phyloP scores from a whole-genome alignment of 495 filamentous ascomycete species.

The Penicillium paxilli region DNA sequence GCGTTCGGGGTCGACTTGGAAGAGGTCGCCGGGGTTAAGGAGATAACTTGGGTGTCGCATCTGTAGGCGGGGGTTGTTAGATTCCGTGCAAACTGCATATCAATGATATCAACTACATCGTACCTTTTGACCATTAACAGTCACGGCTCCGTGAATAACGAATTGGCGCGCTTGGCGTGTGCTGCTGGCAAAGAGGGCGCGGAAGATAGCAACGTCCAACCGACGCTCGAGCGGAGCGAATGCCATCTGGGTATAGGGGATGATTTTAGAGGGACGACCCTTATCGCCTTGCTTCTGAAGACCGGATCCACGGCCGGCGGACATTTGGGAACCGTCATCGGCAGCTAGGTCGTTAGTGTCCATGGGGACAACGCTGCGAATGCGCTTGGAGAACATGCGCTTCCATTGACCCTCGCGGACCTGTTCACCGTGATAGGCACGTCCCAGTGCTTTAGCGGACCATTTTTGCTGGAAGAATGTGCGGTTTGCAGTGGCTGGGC shows the following conservation, averaged over 20 bases:
- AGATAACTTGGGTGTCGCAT: constrained; percentile 92
- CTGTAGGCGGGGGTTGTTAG: constrained; percentile 42
- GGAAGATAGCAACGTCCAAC: constrained; percentile 87
- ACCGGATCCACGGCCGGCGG: constrained; percentile 80
- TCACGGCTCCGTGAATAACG: constrained; percentile 87
- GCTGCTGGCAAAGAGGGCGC: constrained; percentile 91
- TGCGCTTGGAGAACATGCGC: constrained; percentile 80
- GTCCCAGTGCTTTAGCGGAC: constrained; percentile 75
- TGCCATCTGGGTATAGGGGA: constrained; percentile 89
- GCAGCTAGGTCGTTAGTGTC: constrained; percentile 70
- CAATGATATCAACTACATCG: constrained; percentile 4
- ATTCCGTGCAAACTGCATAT: background rate
- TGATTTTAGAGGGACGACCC: constrained; percentile 32
- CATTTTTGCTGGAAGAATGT: constrained; percentile 99
- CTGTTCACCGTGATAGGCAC: constrained; percentile 92
- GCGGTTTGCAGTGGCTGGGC: constrained; percentile 32
- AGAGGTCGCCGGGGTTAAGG: constrained; percentile 96
- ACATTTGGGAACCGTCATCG: constrained; percentile 76
- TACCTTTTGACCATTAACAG: constrained; percentile 95
- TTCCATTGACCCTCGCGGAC: constrained; percentile 87
- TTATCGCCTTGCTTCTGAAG: constrained; percentile 28
- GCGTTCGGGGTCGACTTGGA: constrained; percentile 86
- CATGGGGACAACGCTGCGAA: constrained; percentile 84
- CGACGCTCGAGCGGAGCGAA: constrained; percentile 89
- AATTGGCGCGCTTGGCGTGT: constrained; percentile 93